Evolutionary conservation across 805 yeast species (phyloP).

Genomic region (Kodamaea kakaduensis): DNA sequence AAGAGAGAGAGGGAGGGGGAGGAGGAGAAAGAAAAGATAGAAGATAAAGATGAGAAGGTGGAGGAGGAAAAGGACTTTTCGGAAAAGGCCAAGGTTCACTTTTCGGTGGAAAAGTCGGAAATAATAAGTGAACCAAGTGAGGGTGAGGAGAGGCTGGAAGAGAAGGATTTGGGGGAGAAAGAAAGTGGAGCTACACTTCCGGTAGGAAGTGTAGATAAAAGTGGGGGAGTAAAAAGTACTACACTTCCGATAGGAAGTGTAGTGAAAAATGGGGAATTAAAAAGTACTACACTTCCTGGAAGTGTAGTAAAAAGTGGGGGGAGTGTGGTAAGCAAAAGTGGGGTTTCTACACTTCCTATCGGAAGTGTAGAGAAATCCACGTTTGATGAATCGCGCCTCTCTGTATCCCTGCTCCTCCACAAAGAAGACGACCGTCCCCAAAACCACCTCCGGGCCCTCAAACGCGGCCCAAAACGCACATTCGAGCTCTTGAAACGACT

Average conservation of each 20-base stretch:
- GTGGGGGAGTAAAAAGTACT: no score
- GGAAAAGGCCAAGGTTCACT: slow-evolving; percentile 3
- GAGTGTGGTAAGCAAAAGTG: no score
- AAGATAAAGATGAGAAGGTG: not conserved
- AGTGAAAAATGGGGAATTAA: no score
- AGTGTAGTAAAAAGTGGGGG: slow-evolving; percentile 2
- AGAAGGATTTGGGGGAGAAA: no score
- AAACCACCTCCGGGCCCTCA: slow-evolving; percentile 3
- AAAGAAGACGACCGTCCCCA: not conserved
- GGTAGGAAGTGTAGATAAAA: no score
- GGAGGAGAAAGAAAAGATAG: slow-evolving; percentile 3
- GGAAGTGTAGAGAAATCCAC: not conserved
- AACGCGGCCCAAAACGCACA: slow-evolving; percentile 1
- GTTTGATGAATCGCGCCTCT: slow-evolving; percentile 1
- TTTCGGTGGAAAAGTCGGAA: slow-evolving; percentile 5
- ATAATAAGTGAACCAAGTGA: slow-evolving; percentile 6
- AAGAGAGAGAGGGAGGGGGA: slow-evolving; percentile 10
- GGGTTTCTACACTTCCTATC: no score
- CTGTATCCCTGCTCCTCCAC: slow-evolving; percentile 6
- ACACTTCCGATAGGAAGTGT: no score
- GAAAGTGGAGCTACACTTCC: no score
- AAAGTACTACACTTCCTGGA: no score
- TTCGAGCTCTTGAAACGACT: slow-evolving; percentile 1
- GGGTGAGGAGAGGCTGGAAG: slow-evolving; percentile 3
- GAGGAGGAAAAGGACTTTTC: slow-evolving; percentile 1